Evolutionary conservation across 1,139 yeast species (phyloP), one percentile per base, ranked within the genome.

Genomic region (Candida sp.): DNA sequence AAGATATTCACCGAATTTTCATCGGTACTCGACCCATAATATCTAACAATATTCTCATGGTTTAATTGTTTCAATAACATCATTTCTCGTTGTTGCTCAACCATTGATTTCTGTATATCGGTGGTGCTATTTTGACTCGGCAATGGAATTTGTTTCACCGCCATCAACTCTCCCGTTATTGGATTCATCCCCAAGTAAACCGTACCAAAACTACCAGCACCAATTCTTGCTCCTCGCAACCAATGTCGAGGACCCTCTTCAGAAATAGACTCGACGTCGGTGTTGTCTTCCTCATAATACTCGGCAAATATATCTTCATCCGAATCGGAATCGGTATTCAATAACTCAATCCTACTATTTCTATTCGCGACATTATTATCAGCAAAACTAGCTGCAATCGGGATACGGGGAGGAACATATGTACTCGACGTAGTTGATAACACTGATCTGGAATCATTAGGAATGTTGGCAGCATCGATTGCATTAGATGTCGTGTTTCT

Each of bases 131-230:
- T 76, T 29, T 43, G 44, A 43, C 61, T 66, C 1, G 87, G 84
- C 21, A 90, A 62, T 36, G 85, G 85, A 0, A 93, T 97, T 60
- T 91, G 97, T 57, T 93, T 93, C 11, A 93, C 97, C 0, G 98
- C 99, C 96, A 93, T 89, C 43, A 93, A 71, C 58, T 90, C 98
- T 36, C 99, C 99, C 0, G 96, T 90, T 37, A 84, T 68, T 1
- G 96, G 87, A 58, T 90, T 89, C 84, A 93, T 83, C 1, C 97
- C 99, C 36, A 93, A 71, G 51, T 86, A 91, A 1, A 93, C 99
- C 3, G 89, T 84, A 30, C 98, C 99, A 70, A 90, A 93, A 50
- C 95, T 85, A 3, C 99, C 99, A 3, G 95, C 84, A 0, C 99
- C 99, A 51, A 93, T 89, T 36, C 91, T 72, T 0, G 96, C 88